phyloP scores from a whole-genome alignment of 257 asterid species.

The Thymus mandschuricus region DNA sequence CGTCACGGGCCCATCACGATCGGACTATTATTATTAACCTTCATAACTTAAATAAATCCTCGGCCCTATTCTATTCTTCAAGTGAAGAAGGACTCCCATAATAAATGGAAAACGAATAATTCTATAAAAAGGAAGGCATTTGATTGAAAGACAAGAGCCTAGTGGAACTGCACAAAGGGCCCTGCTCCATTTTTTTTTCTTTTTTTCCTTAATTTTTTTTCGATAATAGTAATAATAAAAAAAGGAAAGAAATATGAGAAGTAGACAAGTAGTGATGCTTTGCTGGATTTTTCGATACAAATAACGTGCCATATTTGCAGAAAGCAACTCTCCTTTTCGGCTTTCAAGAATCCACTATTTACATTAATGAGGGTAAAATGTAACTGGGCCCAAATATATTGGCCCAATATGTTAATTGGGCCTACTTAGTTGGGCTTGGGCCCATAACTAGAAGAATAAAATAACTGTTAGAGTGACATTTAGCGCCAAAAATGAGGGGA shows the following conservation, averaged over 20 bases:
- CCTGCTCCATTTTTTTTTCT: background rate
- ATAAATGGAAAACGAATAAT: background rate
- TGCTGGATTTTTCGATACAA: slow-evolving; percentile 38
- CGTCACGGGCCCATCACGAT: background rate
- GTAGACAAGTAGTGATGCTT: background rate
- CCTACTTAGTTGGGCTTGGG: background rate
- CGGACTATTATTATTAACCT: too few species aligned
- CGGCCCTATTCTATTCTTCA: background rate
- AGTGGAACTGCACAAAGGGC: slow-evolving; percentile 17
- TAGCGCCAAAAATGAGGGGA: slow-evolving; percentile 44
- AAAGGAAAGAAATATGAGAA: background rate
- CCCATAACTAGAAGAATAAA: slow-evolving; percentile 29
- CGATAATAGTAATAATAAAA: background rate
- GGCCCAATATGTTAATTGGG: background rate
- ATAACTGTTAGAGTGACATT: slow-evolving; percentile 26
- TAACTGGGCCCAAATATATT: background rate
- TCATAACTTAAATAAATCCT: background rate
- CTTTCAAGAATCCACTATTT: background rate
- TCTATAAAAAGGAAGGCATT: background rate
- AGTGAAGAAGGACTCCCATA: too few species aligned
- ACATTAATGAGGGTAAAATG: background rate
- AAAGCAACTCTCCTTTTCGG: slow-evolving; percentile 37
- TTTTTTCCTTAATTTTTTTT: background rate
- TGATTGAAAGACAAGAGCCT: background rate
- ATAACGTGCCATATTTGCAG: slow-evolving; percentile 16